Conservation (phyloP, 306 rosid species). For the Macrotyloma uniflorum region DNA sequence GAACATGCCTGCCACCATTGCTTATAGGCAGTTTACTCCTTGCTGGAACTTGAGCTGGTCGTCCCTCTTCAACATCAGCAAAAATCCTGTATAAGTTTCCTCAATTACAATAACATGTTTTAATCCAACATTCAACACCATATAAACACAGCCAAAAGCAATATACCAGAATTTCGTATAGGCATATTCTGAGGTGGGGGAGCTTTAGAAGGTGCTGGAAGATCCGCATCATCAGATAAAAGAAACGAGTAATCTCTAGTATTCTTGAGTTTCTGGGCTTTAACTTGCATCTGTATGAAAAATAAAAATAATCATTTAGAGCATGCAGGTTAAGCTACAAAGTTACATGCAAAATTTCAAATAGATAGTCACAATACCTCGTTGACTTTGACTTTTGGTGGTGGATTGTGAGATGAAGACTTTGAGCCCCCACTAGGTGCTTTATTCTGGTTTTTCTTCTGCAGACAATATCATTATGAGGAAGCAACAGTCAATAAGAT, state of each 20-base stretch:
- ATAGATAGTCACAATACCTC: slow-evolving; percentile 50
- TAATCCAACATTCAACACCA: slow-evolving; percentile 40
- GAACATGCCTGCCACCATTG: slow-evolving; percentile 47
- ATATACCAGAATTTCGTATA: slow-evolving; percentile 58
- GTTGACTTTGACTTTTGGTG: slow-evolving; percentile 53
- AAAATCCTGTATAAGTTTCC: slow-evolving; percentile 62
- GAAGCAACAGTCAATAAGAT: slow-evolving; percentile 7
- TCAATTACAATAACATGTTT: slow-evolving; percentile 54
- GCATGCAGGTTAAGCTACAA: neutral
- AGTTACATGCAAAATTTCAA: neutral
- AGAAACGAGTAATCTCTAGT: slow-evolving; percentile 88
- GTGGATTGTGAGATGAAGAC: slow-evolving; percentile 41
- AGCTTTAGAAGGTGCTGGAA: slow-evolving; percentile 67
- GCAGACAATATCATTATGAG: slow-evolving; percentile 45
- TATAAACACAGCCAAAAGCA: slow-evolving; percentile 32
- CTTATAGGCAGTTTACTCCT: slow-evolving; percentile 55
- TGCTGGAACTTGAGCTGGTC: slow-evolving; percentile 52
- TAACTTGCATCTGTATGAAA: slow-evolving; percentile 52
- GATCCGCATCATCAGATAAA: slow-evolving; percentile 66
- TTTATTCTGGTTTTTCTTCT: slow-evolving; percentile 55
- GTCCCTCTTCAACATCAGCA: slow-evolving; percentile 70
- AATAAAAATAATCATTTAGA: slow-evolving; percentile 26
- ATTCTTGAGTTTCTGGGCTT: slow-evolving; percentile 68
- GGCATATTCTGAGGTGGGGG: slow-evolving; percentile 42
- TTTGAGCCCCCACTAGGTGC: slow-evolving; percentile 51